Percentiles rank a stretch among this genome's conserved stretches.
phyloP scores from a whole-genome alignment of 2,329 filamentous ascomycete genomes.

The Graphilbum sp. region DNA sequence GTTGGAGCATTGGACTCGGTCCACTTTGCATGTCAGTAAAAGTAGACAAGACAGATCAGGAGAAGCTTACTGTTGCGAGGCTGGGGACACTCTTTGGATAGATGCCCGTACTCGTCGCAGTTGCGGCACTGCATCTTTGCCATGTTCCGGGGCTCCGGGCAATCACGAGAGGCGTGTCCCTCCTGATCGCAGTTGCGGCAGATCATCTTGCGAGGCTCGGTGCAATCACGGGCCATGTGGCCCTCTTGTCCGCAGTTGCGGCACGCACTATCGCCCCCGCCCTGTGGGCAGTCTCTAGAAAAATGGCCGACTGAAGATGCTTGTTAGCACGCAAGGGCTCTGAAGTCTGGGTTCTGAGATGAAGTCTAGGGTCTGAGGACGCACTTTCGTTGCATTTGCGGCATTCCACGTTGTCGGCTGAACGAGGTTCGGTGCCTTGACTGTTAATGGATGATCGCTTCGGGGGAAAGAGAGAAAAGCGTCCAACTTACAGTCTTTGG shows the following conservation, averaged over 20 bases:
- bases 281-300: constrained; percentile 46
- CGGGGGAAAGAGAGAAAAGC: neutral
- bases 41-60: constrained; percentile 1
- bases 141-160: constrained; percentile 29
- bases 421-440: constrained; percentile 37
- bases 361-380: constrained; percentile 10
- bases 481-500: constrained; percentile 27
- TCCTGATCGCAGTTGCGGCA: constrained; percentile 46
- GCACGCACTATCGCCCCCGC: constrained; percentile 35
- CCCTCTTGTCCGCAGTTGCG: constrained; percentile 49
- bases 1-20: constrained; percentile 41
- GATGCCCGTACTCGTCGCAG: constrained; percentile 37
- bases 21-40: too few species aligned
- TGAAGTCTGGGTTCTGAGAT: too few species aligned
- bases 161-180: constrained; percentile 46
- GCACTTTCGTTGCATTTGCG: constrained; percentile 46
- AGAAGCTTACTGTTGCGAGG: constrained; percentile 33
- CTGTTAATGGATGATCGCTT: constrained; percentile 12
- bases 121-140: constrained; percentile 40
- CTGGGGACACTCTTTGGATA: constrained; percentile 32
- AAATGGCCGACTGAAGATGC: constrained; percentile 42
- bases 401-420: constrained; percentile 46
- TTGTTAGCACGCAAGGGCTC: neutral
- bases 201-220: constrained; percentile 25
- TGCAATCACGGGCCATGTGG: constrained; percentile 45